Evolutionary conservation across 176 grass and related monocot genomes (phyloP).

Genomic region (Stipa capillata): DNA sequence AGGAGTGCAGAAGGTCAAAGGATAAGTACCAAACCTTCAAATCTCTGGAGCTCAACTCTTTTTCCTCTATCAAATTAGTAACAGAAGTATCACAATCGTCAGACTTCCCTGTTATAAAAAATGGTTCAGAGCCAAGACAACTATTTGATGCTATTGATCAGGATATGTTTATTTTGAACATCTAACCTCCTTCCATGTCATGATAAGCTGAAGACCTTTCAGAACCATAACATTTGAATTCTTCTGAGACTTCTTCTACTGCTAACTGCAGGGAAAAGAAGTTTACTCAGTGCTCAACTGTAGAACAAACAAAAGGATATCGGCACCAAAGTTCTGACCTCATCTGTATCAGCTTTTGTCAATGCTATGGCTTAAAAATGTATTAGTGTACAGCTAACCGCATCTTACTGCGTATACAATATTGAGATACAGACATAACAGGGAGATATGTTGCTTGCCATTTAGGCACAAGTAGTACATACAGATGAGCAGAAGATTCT

Average conservation of each 20-base stretch:
- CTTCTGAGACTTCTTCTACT: slow-evolving; percentile 14
- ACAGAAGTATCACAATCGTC: neutral
- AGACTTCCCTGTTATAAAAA: slow-evolving; percentile 9
- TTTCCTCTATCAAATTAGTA: slow-evolving; percentile 9
- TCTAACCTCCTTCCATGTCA: slow-evolving; percentile 19
- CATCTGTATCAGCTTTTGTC: neutral
- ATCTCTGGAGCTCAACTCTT: slow-evolving; percentile 16
- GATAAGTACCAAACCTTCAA: slow-evolving; percentile 18
- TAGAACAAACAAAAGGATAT: slow-evolving; percentile 6
- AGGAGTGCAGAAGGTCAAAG: neutral
- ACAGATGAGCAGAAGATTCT: no score
- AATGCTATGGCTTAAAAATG: neutral
- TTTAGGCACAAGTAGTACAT: no score
- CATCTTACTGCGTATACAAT: neutral
- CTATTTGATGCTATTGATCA: neutral
- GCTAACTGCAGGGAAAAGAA: no score
- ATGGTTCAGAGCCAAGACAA: neutral
- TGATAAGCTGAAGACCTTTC: slow-evolving; percentile 8
- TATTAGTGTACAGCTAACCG: neutral
- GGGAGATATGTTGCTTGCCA: no score
- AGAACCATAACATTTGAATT: neutral
- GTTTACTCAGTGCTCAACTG: neutral
- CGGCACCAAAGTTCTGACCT: neutral
- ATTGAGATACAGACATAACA: neutral
- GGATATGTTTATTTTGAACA: neutral